Base-by-base conservation (phyloP, 1,284 basidiomycete species). In the Ceratobasidium sp. region DNA sequence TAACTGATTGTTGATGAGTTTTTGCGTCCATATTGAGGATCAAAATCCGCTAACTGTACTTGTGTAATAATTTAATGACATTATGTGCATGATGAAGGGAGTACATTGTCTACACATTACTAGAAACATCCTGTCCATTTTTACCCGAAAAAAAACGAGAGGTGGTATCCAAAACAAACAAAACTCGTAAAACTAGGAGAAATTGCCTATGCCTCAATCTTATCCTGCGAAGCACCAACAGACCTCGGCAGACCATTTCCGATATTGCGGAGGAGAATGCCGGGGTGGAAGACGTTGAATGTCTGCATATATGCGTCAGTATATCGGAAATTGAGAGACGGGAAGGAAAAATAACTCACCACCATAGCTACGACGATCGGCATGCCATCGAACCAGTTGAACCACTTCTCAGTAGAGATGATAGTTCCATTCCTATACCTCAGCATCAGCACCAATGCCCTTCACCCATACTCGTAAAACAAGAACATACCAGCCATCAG, bases 401-500 rank as follows among this genome's bases (percentile, higher is more conserved):
- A 79, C 44, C 63, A 77, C 20, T 58, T 71, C 23, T 79, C 70
- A 49, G 75, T 79, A 3, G 68, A 64, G 63, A 78, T 77, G 53
- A 79, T 68, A 0, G 33, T 26, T 39, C 79, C 79, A 39, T 79
- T 78, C 79, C 79, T 75, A 44, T 4, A 64, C 20, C n/a, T 23
- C 13, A 10, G 42, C 33, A 42, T 66, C 23, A 44, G 63, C 63
- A 23, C 26, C 4, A 20, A 53, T 6, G 18, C 18, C 26, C 23
- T 26, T 3, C 3, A 26, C 18, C 20, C 10, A 33, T 46, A 39
- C 39, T 13, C 58, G 18, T 9, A n/a, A 63, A 20, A 55, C 0
- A 10, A n/a, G 23, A 33, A 40, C 13, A 13, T 39, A 67, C 85
- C 84, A 85, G 1, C 84, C 84, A 56, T 84, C 78, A 15, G 81